Base-by-base conservation (phyloP, 257 asterid genomes). In the Nicotiana noctiflora region DNA sequence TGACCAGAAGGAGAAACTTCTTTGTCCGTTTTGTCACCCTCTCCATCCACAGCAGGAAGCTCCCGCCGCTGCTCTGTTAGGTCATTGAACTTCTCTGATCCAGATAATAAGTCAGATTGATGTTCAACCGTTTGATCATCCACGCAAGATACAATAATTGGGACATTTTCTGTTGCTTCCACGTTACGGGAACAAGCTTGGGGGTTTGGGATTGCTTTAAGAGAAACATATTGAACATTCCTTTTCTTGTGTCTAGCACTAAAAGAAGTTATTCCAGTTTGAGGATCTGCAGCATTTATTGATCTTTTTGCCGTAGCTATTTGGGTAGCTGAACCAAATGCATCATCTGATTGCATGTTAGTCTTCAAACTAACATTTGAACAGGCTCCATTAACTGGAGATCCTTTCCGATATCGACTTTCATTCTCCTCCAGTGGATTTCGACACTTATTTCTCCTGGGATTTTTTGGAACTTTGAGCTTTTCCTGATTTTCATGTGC, bases 351-450 rank as follows among this genome's bases (percentile, higher is more conserved):
- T 19, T 29, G 70, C 79, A 19, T 63, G 76, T 80, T 67, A 80
- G 31, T 55, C 68, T 65, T 59, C 5, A 31, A 32, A 65, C 55
- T 55, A 51, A 25, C 25, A 75, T 55, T 63, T 64, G 82, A 75
- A 80, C 34, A 52, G 72, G 72, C 27, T 51, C 65, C 40, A 37
- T 27, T 49, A 63, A 49, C 32, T 37, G 62, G 81, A 44, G 79
- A 52, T 63, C 70, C 82, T 52, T 44, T 67, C 27, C 34, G 57
- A 31, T 67, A 68, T 51, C 34, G 46, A 81, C 75, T 75, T 25
- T 76, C 66, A 44, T 55, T 19, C 79, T 75, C 81, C 74, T 84
- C 72, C 77, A 63, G 70, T 67, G 82, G 10, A 27, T 82, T 52
- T 66, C 53, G 51, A 61, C 51, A 40, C 27, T 55, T 81, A 3